These are phyloP conservation scores for Paratrimastix pyriformis DNA, from an alignment of 78 protist species.

Conservation along the genomic window DNA sequence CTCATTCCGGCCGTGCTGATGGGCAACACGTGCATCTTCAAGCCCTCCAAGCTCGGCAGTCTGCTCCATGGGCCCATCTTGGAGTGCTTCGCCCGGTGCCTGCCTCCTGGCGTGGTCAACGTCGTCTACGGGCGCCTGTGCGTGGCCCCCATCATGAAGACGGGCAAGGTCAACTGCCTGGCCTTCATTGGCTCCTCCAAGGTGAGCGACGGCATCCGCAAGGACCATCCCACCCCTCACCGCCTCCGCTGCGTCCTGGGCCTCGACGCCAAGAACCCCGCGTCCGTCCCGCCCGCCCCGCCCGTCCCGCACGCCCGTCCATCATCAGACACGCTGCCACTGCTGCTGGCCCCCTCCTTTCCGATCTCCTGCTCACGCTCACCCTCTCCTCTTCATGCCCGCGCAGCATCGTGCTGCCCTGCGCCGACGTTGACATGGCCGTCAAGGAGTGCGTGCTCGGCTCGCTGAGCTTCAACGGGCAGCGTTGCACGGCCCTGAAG, in stretches of 20 bases:
- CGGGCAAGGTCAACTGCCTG: slow-evolving; percentile 26
- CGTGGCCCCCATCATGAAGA: slow-evolving; percentile 26
- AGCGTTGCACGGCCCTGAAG: slow-evolving; percentile 48
- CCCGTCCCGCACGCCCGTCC: too few species aligned
- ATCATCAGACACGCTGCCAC: too few species aligned
- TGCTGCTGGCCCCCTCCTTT: too few species aligned
- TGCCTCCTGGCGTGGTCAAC: slow-evolving; percentile 37
- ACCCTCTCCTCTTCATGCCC: too few species aligned
- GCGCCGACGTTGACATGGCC: slow-evolving; percentile 25
- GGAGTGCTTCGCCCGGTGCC: slow-evolving; percentile 11
- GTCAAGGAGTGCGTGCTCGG: slow-evolving; percentile 35
- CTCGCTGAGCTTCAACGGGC: slow-evolving; percentile 27
- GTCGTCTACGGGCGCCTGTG: slow-evolving; percentile 17
- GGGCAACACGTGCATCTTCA: slow-evolving; percentile 31
- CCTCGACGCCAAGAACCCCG: slow-evolving; percentile 16
- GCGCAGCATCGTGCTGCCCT: neutral
- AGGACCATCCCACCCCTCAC: neutral
- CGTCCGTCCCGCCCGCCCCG: too few species aligned
- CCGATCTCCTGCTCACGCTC: too few species aligned
- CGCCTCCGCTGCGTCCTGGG: slow-evolving; percentile 16
- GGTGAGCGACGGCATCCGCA: slow-evolving; percentile 7
- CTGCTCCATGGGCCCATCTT: slow-evolving; percentile 4
- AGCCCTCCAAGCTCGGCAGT: slow-evolving; percentile 6
- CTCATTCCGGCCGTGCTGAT: slow-evolving; percentile 39
- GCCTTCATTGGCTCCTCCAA: slow-evolving; percentile 37